Base-by-base conservation (phyloP, 768 basidiomycete species). In the Cyathus striatus region DNA sequence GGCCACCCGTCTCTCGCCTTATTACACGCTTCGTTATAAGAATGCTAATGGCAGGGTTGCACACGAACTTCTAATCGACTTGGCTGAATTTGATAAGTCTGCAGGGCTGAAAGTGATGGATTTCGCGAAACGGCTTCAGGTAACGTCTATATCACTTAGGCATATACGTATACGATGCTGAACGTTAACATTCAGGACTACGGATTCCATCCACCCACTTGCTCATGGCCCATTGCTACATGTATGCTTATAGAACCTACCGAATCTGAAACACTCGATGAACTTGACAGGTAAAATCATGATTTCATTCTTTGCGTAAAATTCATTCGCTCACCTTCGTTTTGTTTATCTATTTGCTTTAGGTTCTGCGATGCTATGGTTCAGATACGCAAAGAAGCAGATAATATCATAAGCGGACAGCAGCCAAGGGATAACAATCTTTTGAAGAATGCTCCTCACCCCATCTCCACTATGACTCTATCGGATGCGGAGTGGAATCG, bases 281-380 rank as follows among this genome's bases (percentile, higher is more conserved):
- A 97, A 61, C 78, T 98, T 41, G 91, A 98, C 56, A 78, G 85
- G 81, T n/a, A n/a, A n/a, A n/a, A n/a, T n/a, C n/a, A n/a, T n/a
- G n/a, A n/a, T n/a, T n/a, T n/a, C n/a, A n/a, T 88, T 47, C 37
- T 66, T 51, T 18, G 18, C 10, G 6, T 36, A 14, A 6, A 21
- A 16, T 42, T 45, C n/a, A n/a, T n/a, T n/a, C n/a, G n/a, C n/a
- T n/a, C n/a, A n/a, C n/a, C n/a, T n/a, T n/a, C n/a, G n/a, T n/a
- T n/a, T n/a, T n/a, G n/a, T n/a, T n/a, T n/a, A n/a, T n/a, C n/a
- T n/a, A 22, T 13, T 25, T 40, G 33, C 39, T 20, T 23, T 47
- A 90, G 90, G 56, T 98, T 99, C 72, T 96, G 95, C 64, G 91
- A 98, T 51, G 95, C 96, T 17, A 96, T 98, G 91, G 94, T 99